Conservation (phyloP, 2,329 filamentous ascomycete genomes). For the Acrocalymma vagum region DNA sequence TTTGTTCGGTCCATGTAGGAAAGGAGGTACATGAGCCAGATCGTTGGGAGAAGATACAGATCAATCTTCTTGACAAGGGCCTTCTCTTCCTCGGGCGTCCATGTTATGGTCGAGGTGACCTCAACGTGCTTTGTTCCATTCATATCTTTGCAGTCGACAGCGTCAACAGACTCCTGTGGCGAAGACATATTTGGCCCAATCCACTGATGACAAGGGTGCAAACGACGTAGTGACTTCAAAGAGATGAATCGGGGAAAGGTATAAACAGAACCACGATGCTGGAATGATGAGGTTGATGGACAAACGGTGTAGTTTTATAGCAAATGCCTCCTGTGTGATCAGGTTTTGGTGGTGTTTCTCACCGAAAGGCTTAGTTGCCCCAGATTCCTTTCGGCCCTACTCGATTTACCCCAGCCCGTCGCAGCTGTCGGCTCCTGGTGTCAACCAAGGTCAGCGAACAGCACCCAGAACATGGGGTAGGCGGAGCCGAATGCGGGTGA, state of each 20-base stretch:
- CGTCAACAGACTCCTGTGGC: constrained; percentile 28
- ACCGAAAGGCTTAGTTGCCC: constrained; percentile 27
- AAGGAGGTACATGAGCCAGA: constrained; percentile 61
- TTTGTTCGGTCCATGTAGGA: constrained; percentile 57
- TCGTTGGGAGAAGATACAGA: constrained; percentile 54
- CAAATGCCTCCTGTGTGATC: constrained; percentile 12
- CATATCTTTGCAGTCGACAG: constrained; percentile 36
- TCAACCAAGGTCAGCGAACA: constrained; percentile 13
- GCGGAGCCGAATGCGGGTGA: constrained; percentile 16
- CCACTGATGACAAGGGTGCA: background rate
- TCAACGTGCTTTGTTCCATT: constrained; percentile 54
- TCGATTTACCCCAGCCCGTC: constrained; percentile 27
- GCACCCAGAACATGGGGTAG: constrained; percentile 14
- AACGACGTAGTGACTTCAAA: background rate
- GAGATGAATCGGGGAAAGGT: background rate
- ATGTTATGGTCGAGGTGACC: constrained; percentile 53
- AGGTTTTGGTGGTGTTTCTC: constrained; percentile 18
- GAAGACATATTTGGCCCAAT: constrained; percentile 28
- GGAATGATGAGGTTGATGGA: background rate
- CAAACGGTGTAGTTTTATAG: constrained; percentile 32
- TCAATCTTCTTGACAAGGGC: constrained; percentile 59
- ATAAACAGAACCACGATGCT: background rate
- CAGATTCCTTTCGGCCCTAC: constrained; percentile 30
- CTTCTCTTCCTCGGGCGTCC: constrained; percentile 60
- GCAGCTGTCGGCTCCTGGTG: constrained; percentile 11